These are phyloP conservation scores for Ophiocordyceps robertsii DNA, from an alignment of 2,329 filamentous ascomycete species.

Conservation along the genomic window DNA sequence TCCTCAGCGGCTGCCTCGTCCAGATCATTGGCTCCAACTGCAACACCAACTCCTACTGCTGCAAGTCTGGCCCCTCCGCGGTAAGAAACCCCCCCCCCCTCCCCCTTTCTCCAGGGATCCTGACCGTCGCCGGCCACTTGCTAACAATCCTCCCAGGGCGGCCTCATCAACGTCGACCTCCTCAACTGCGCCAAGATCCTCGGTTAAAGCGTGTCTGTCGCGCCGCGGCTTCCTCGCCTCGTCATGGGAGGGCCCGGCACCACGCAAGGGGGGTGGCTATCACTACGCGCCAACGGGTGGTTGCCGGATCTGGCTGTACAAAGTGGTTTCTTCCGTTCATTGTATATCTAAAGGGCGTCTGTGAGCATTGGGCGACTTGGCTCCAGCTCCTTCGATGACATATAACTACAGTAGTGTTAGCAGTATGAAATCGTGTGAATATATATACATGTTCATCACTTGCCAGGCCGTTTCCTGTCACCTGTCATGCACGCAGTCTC, in stretches of 20 bases:
- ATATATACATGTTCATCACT: background rate
- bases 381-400: background rate
- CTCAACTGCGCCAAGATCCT: constrained; percentile 1
- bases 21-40: constrained; percentile 1
- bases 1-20: constrained; percentile 1
- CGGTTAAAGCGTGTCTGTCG: background rate
- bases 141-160: background rate
- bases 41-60: constrained; percentile 2
- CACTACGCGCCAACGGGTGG: background rate
- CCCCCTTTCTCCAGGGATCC: no score
- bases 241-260: background rate
- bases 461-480: no score
- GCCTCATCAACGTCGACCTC: background rate
- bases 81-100: background rate
- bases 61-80: background rate
- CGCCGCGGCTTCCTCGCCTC: background rate
- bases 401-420: background rate
- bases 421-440: background rate
- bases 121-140: no score
- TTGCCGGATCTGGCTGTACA: background rate
- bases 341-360: background rate
- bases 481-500: no score
- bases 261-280: background rate
- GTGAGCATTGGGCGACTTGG: background rate
- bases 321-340: background rate